Base-by-base conservation (phyloP, 225 moss, liverwort and hornwort genomes). In the Physcomitrellopsis africana region DNA sequence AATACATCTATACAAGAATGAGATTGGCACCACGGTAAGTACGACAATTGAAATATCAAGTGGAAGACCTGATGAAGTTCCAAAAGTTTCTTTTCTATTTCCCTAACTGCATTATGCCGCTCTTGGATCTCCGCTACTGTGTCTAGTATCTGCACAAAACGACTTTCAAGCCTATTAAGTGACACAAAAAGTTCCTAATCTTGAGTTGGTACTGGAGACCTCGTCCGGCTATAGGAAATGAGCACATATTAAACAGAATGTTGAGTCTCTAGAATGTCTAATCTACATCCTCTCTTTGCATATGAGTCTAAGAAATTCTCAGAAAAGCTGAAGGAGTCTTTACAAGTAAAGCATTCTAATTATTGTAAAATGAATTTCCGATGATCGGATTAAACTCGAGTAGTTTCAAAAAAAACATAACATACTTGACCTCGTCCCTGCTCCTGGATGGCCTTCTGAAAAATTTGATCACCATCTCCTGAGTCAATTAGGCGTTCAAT, bases 71-170 rank as follows among this genome's bases (percentile, higher is more conserved):
- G 95, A 79, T 96, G 93, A 67, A 96, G 88, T 16, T 96, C 95
- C 79, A 96, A 20, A 5, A 96, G 86, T 68, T 93, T 96, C 73
- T 93, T 96, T 71, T 96, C 95, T 41, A 96, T 96, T 47, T 96
- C 95, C 70, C 80, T 81, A 11, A 96, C 87, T 52, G 91, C 93
- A 80, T 96, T 93, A 77, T 93, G 93, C 10, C 92, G 91, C 86
- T 96, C 95, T 80, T 96, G 95, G 23, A 96, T 96, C 80, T 96
- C 93, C 78, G 91, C 93, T 26, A 96, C 92, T 17, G 95, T 93
- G 79, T 96, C 93, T 77, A 96, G 46, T 84, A 96, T 92, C 92
- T 95, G 74, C 65, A 68, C 18, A 52, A 70, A 4, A 45, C 24
- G 27, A 10, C 10, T 67, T 48, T 43, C 0, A 37, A 27, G 0